These are phyloP conservation scores for Tolypocladium inflatum DNA, from an alignment of 2,329 filamentous ascomycete genomes.

Conservation along the genomic window DNA sequence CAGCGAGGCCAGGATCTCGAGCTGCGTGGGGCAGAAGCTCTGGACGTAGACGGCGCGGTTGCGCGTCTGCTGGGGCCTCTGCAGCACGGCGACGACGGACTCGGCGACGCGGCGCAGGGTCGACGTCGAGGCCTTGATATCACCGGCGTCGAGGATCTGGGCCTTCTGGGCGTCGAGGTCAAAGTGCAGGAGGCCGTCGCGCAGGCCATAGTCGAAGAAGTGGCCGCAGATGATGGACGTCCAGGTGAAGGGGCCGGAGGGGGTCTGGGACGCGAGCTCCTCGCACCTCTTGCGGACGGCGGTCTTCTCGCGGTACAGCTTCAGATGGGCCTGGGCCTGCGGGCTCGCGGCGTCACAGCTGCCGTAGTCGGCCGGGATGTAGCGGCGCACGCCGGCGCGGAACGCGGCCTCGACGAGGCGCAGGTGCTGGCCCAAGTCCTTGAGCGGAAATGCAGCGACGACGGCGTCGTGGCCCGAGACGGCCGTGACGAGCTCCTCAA, in stretches of 20 bases:
- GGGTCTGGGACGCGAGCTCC: constrained; percentile 14
- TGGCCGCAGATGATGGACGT: constrained; percentile 32
- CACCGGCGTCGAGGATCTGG: constrained; percentile 42
- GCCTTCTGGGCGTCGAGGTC: constrained; percentile 31
- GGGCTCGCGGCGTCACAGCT: constrained; percentile 25
- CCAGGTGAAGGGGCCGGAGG: constrained; percentile 36
- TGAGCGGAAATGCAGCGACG: constrained; percentile 27
- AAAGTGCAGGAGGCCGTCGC: constrained; percentile 27
- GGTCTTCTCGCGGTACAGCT: constrained; percentile 25
- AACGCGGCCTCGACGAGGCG: constrained; percentile 49
- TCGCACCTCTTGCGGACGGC: constrained; percentile 20
- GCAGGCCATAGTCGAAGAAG: constrained; percentile 41
- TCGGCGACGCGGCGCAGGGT: constrained; percentile 38
- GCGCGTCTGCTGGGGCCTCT: constrained; percentile 37
- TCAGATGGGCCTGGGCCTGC: constrained; percentile 21
- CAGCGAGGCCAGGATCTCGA: constrained; percentile 33
- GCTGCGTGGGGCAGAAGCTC: constrained; percentile 37
- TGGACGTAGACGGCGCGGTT: constrained; percentile 40
- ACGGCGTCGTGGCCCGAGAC: constrained; percentile 50
- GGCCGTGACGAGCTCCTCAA: constrained; percentile 31
- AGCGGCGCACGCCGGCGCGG: constrained; percentile 49
- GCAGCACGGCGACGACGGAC: constrained; percentile 39
- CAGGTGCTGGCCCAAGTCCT: constrained; percentile 33
- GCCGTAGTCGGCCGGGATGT: constrained; percentile 52
- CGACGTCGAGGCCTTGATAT: constrained; percentile 36